Evolutionary conservation across 2,329 filamentous ascomycete genomes (phyloP), one percentile per base, ranked within the genome.

Genomic region (Penicillium janthinellum): DNA sequence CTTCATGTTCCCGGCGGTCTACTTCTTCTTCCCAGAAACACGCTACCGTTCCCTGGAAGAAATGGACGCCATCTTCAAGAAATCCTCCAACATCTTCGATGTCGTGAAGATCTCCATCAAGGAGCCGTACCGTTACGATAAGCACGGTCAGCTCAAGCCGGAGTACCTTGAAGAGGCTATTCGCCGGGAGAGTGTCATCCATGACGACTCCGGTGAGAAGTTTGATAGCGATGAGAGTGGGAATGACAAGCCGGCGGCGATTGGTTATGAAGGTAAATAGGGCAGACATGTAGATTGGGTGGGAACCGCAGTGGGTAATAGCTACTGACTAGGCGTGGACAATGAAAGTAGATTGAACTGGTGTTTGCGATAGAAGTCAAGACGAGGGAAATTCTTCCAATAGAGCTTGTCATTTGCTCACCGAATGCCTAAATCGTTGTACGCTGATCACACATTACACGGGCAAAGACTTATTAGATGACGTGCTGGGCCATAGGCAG

Each of bases 31-130:
- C 69, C 84, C 84, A 0, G 84, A 86, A 64, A 86, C 83, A 0
- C 82, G 82, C 5, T 82, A 81, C 61, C 81, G 83, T 11, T 83
- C 79, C n/a, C 78, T 89, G 17, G 87, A 90, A 71, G 88, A 90
- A 71, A 85, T 90, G 71, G 87, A 90, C 65, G 80, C 83, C 59
- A 86, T 90, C 63, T 87, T 88, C 77, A 79, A 81, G 71, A 83
- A 84, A 59, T 81, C 80, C 0, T 73, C 71, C 8, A 81, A 78
- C 31, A 73, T 81, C 54, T 82, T 84, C 64, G 66, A 79, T 28
- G 78, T 81, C 3, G 81, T 84, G 6, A 73, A 75, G 39, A 75
- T 83, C 50, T 84, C 84, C 0, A 71, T 78, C 28, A 75, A 84
- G 3, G 75, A 82, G 66, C 84, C 84, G 5, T 78, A 81, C 62